Evolutionary conservation across 768 basidiomycete genomes (phyloP).

Genomic region (Trametes cinnabarina): DNA sequence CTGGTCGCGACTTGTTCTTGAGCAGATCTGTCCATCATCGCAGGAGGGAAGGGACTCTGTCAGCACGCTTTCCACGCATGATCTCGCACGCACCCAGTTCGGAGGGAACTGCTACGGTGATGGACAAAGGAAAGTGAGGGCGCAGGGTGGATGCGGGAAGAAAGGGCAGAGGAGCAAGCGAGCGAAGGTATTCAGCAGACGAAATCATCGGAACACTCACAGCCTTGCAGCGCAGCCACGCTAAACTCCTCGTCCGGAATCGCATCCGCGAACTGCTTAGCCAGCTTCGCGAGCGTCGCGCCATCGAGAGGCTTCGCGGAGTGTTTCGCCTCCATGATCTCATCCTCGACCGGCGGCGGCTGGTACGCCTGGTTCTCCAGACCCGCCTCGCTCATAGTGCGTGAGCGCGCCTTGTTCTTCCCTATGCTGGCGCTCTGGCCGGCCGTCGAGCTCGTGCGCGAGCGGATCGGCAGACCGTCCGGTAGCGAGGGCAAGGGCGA

Average conservation of each 20-base stretch:
- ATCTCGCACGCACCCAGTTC: slow-evolving; percentile 23
- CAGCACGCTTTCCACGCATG: slow-evolving; percentile 25
- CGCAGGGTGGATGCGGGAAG: slow-evolving; percentile 4
- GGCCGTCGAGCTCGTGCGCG: slow-evolving; percentile 10
- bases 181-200: slow-evolving; percentile 19
- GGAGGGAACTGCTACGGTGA: neutral
- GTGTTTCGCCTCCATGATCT: slow-evolving; percentile 56
- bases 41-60: slow-evolving; percentile 14
- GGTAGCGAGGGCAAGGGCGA: slow-evolving; percentile 23
- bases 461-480: slow-evolving; percentile 11
- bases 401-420: slow-evolving; percentile 15
- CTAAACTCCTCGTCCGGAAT: slow-evolving; percentile 87
- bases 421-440: neutral
- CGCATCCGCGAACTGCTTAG: slow-evolving; percentile 74
- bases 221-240: slow-evolving; percentile 88
- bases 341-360: slow-evolving; percentile 63
- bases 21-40: slow-evolving; percentile 54
- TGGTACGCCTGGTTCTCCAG: slow-evolving; percentile 43
- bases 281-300: slow-evolving; percentile 61
- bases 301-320: slow-evolving; percentile 65
- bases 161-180: slow-evolving; percentile 9
- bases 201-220: slow-evolving; percentile 46
- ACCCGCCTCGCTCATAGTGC: slow-evolving; percentile 17
- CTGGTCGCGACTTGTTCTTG: slow-evolving; percentile 81
- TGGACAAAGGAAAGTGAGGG: slow-evolving; percentile 14